phyloP scores from a whole-genome alignment of 768 basidiomycete species.

The Boletus subparvulus region DNA sequence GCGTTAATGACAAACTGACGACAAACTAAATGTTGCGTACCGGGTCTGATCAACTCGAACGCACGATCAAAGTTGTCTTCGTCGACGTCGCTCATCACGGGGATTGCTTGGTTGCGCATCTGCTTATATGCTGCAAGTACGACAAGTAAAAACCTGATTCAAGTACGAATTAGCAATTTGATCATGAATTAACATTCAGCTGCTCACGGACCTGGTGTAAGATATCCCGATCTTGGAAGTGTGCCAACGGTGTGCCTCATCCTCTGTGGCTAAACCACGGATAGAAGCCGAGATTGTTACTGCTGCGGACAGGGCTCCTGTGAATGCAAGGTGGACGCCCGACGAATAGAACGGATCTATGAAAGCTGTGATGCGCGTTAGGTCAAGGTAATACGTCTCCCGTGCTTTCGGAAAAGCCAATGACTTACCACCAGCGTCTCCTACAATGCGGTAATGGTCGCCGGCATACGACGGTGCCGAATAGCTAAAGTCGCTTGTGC shows the following conservation, averaged over 20 bases:
- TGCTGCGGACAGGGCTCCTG: slow-evolving; percentile 9
- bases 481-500: slow-evolving; percentile 61
- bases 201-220: slow-evolving; percentile 3
- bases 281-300: slow-evolving; percentile 12
- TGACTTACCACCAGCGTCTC: slow-evolving; percentile 43
- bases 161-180: not conserved
- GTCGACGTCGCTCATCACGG: slow-evolving; percentile 11
- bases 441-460: slow-evolving; percentile 51
- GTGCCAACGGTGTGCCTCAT: slow-evolving; percentile 11
- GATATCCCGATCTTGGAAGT: slow-evolving; percentile 10
- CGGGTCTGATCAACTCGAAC: slow-evolving; percentile 12
- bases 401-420: too few relatives aligned
- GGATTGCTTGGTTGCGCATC: slow-evolving; percentile 8
- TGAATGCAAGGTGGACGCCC: slow-evolving; percentile 12
- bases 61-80: slow-evolving; percentile 16
- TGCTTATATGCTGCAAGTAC: slow-evolving; percentile 13
- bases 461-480: slow-evolving; percentile 55
- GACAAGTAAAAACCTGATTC: slow-evolving; percentile 7
- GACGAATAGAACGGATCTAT: slow-evolving; percentile 17
- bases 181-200: too few relatives aligned
- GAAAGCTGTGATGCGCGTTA: slow-evolving; percentile 1
- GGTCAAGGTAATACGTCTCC: too few relatives aligned
- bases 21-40: not conserved
- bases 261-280: slow-evolving; percentile 6
- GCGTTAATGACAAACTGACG: not conserved